Evolutionary conservation across 2,329 filamentous ascomycete species (phyloP), one percentile per base, ranked within the genome.

Genomic region (Plectosphaerella sp.): DNA sequence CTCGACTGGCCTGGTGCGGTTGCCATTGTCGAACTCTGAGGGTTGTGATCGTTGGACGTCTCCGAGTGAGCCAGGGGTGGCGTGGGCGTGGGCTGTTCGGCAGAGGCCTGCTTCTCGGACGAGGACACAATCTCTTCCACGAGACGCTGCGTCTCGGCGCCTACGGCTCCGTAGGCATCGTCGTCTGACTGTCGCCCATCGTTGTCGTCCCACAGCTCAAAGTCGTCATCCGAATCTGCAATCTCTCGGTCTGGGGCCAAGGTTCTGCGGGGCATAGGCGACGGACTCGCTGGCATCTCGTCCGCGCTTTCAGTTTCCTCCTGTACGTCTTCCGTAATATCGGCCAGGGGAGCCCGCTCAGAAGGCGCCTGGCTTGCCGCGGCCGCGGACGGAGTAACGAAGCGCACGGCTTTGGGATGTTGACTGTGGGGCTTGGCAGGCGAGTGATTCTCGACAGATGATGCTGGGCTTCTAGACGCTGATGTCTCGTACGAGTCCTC

Each of bases 171-270:
- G 18, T 56, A 55, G 6, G 46, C 45, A 15, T 45, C 47, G 16
- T 49, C 45, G 22, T 49, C 47, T 5, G 42, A 24, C 4, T 50
- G 54, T 8, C 58, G 58, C 9, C 59, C 57, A 20, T 57, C 54
- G 14, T 52, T 39, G 4, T 58, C 54, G 10, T 57, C 55, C 15
- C 58, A 53, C 2, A 54, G 52, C 6, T 57, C 45, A 46, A 61
- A 48, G 7, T 76, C 74, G 11, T 73, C 75, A 37, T 80, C 77
- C 1, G 77, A 78, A 53, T 80, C 77, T 0, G 77, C 74, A 28
- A 80, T 78, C 52, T 78, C 75, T n/a, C 49, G 46, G 4, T 43
- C 25, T 41, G 39, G 16, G 16, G 22, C 42, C n/a, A 55, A n/a
- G 41, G 51, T 18, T 48, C 51, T 28, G 35, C 45, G 54, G 16